These are phyloP conservation scores for Scheffersomyces cryptocercus DNA, from an alignment of 1,139 yeast genomes.

Conservation along the genomic window DNA sequence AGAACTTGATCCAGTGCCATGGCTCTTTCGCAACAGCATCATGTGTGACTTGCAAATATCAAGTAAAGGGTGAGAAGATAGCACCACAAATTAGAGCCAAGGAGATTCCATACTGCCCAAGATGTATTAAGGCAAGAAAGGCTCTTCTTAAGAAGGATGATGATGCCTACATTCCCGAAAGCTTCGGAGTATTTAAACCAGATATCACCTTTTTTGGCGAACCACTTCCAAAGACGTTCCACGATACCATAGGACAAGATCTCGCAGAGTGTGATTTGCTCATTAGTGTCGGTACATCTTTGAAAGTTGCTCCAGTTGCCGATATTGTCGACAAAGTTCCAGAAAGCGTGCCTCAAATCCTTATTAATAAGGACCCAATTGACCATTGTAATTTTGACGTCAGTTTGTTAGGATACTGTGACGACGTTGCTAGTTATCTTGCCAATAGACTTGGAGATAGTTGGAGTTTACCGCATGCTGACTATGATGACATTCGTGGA, in stretches of 20 bases:
- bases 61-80: slow-evolving; percentile 67
- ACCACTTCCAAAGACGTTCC: slow-evolving; percentile 73
- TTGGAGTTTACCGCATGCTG: slow-evolving; percentile 68
- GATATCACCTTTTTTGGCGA: slow-evolving; percentile 96
- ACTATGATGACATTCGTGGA: slow-evolving; percentile 21
- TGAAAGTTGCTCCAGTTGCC: slow-evolving; percentile 89
- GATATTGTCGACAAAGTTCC: slow-evolving; percentile 76
- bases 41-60: slow-evolving; percentile 75
- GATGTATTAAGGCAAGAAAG: slow-evolving; percentile 47
- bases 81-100: slow-evolving; percentile 61
- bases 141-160: slow-evolving; percentile 36
- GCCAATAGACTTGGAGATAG: slow-evolving; percentile 39
- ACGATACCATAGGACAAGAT: slow-evolving; percentile 60
- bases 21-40: slow-evolving; percentile 94
- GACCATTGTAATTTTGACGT: slow-evolving; percentile 69
- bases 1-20: slow-evolving; percentile 86
- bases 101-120: slow-evolving; percentile 72
- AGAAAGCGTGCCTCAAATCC: slow-evolving; percentile 73
- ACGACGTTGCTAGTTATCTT: slow-evolving; percentile 75
- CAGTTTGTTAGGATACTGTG: slow-evolving; percentile 80
- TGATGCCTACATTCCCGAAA: slow-evolving; percentile 31
- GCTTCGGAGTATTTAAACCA: slow-evolving; percentile 91
- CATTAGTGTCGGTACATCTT: slow-evolving; percentile 88
- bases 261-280: slow-evolving; percentile 68
- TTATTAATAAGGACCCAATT: slow-evolving; percentile 82